Evolutionary conservation across 2,329 filamentous ascomycete genomes (phyloP).

Genomic region (Microcera coccophila): DNA sequence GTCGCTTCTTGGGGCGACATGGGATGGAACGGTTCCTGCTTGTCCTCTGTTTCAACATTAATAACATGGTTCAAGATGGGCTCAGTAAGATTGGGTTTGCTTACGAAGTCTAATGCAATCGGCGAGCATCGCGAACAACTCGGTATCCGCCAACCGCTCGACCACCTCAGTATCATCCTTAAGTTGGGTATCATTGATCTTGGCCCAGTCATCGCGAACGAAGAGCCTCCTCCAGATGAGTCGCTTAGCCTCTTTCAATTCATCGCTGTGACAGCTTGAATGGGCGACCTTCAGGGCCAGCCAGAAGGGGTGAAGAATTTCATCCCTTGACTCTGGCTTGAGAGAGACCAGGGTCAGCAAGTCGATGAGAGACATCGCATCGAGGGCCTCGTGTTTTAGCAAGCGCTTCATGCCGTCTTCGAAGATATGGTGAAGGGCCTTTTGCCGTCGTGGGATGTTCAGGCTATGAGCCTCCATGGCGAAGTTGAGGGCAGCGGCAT

Average conservation of each 20-base stretch:
- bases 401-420: constrained; percentile 66
- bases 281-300: constrained; percentile 63
- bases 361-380: constrained; percentile 63
- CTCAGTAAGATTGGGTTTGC: constrained; percentile 22
- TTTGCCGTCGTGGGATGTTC: constrained; percentile 54
- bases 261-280: constrained; percentile 51
- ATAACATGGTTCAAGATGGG: constrained; percentile 13
- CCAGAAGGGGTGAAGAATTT: constrained; percentile 67
- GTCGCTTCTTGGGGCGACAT: constrained; percentile 51
- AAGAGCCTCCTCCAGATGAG: constrained; percentile 85
- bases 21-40: constrained; percentile 42
- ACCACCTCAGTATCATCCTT: constrained; percentile 68
- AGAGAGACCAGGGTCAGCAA: constrained; percentile 70
- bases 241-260: constrained; percentile 55
- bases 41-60: constrained; percentile 38
- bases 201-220: constrained; percentile 78
- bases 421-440: constrained; percentile 67
- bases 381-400: constrained; percentile 67
- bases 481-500: constrained; percentile 71
- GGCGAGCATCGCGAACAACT: constrained; percentile 63
- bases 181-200: constrained; percentile 71
- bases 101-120: constrained; percentile 63
- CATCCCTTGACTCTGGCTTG: constrained; percentile 45
- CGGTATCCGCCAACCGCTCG: constrained; percentile 59
- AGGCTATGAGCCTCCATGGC: constrained; percentile 65